Base-by-base conservation (phyloP, 2,329 filamentous ascomycete species). In the Purpureocillium takamizusanense region DNA sequence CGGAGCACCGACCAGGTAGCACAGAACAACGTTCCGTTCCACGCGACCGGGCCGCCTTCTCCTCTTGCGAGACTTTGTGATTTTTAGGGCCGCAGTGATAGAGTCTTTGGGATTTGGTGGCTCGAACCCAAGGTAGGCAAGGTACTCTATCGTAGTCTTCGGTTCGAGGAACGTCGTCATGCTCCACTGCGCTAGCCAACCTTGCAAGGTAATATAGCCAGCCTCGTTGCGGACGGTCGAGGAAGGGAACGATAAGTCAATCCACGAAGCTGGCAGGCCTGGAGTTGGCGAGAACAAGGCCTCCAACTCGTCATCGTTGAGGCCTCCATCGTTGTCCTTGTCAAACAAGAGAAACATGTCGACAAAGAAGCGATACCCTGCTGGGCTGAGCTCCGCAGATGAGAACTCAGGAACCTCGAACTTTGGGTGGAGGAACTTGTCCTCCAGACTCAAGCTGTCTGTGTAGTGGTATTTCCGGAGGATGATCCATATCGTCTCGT, bases 121-220 rank as follows among this genome's bases (percentile, higher is more conserved):
- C 56, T 97, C 92, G 53, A 95, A 98, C 1, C 92, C 92, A 2
- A 98, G 79, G 56, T 95, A 95, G 3, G 92, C 92, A 3, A 98
- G 78, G 57, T 98, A 98, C 51, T 94, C 89, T 4, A 98, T 72
- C 1, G 92, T 97, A 1, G 87, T 95, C 56, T 92, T 94, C 11
- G 92, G 90, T 40, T 94, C 89, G 43, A 94, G 79, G 52, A 97
- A 98, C 0, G 92, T 98, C 1, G 92, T 98, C 92, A 98, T 98
- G 57, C 89, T 95, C 92, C 92, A 98, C 53, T 98, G 92, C 4
- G 92, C 92, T 29, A 98, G 76, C 92, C 92, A 98, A 2, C 92
- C 92, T 60, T 98, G 92, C 4, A 98, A 70, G 1, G 92, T 98
- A 44, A 98, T 89, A 57, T 97, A 79, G 0, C 92, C 92, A 8